Evolutionary conservation across 2,329 filamentous ascomycete species (phyloP).

Genomic region (Arthrobotrys sphaeroides): DNA sequence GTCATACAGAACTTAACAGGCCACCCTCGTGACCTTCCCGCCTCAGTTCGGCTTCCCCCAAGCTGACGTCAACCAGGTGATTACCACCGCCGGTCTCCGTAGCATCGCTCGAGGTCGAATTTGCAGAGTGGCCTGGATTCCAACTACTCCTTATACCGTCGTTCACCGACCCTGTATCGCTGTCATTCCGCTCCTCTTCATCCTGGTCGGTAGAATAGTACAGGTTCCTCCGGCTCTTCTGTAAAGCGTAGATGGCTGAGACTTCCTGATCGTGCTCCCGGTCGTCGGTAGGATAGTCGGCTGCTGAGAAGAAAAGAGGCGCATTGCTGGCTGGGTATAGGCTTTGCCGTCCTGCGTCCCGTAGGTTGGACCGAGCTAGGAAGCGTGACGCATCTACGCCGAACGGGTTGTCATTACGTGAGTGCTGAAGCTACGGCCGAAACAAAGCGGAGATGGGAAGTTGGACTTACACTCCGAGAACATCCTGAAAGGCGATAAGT

Average conservation of each 20-base stretch:
- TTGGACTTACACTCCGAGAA: conserved; percentile 85
- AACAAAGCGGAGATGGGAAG: conserved; percentile 6
- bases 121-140: conserved; percentile 65
- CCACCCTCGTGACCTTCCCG: conserved; percentile 53
- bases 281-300: conserved; percentile 93
- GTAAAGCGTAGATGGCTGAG: conserved; percentile 91
- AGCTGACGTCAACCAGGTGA: conserved; percentile 57
- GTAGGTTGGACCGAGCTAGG: conserved; percentile 84
- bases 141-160: conserved; percentile 73
- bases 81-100: conserved; percentile 56
- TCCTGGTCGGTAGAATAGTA: conserved; percentile 69
- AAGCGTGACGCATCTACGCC: conserved; percentile 89
- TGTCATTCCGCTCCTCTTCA: conserved; percentile 62
- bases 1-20: conserved; percentile 46
- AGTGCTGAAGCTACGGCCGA: conserved; percentile 18
- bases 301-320: conserved; percentile 90
- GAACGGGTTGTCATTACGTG: conserved; percentile 34
- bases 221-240: conserved; percentile 89
- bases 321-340: conserved; percentile 64
- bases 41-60: conserved; percentile 63
- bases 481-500: conserved; percentile 66
- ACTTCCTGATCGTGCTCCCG: conserved; percentile 89
- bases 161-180: conserved; percentile 56
- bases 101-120: conserved; percentile 62
- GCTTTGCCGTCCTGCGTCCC: conserved; percentile 60